Conservation (phyloP, 2,329 filamentous ascomycete species). For the Ophiostoma australiae region DNA sequence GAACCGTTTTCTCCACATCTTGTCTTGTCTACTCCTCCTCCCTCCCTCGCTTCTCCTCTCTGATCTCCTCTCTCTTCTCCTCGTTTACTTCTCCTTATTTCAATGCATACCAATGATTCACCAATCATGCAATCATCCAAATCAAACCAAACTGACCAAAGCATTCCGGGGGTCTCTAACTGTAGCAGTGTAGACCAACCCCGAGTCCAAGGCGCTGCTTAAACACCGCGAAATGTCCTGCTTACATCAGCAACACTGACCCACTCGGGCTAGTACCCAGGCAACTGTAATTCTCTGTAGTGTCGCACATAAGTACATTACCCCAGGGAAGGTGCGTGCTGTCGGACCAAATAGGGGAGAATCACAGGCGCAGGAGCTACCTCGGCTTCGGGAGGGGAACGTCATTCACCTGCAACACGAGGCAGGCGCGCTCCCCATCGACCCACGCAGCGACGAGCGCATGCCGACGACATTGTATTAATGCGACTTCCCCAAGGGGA, state of each 20-base stretch:
- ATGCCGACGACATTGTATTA: not conserved
- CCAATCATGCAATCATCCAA: not conserved
- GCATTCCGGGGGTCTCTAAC: not conserved
- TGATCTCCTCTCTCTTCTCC: no score
- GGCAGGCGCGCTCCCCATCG: constrained; percentile 5
- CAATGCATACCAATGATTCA: not conserved
- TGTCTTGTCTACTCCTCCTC: no score
- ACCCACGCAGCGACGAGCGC: not conserved
- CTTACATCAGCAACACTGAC: not conserved
- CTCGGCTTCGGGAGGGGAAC: constrained; percentile 20
- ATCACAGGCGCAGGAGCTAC: constrained; percentile 3
- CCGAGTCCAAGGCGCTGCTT: not conserved
- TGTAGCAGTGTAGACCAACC: not conserved
- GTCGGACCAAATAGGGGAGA: not conserved
- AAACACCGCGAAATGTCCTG: not conserved
- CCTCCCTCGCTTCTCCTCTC: no score
- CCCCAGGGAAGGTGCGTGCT: not conserved
- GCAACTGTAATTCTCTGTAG: not conserved
- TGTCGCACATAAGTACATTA: not conserved
- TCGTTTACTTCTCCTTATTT: not conserved
- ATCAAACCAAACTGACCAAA: not conserved
- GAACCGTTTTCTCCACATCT: not conserved
- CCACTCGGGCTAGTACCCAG: not conserved
- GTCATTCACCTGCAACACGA: constrained; percentile 12
- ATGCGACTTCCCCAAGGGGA: constrained; percentile 15